A percentile compares a stretch with the other conserved stretches of the same genome.
Conservation (phyloP, 768 basidiomycete genomes). For the Pleurotus djamor region DNA sequence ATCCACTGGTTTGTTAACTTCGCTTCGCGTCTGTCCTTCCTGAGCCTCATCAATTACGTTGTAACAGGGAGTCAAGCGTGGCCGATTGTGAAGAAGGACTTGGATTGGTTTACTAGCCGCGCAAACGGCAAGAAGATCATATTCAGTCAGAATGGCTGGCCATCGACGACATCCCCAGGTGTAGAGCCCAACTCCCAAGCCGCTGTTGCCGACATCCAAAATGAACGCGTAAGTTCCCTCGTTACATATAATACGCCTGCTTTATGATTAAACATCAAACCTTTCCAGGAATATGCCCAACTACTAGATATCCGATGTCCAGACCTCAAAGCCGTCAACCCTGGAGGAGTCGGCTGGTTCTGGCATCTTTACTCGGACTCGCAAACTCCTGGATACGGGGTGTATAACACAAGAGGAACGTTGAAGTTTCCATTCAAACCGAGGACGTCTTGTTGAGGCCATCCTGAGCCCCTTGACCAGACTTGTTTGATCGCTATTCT, state of each 20-base stretch:
- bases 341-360: conserved; percentile 78
- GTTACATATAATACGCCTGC: too few species aligned
- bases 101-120: conserved; percentile 64
- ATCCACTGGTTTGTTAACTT: conserved; percentile 42
- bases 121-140: conserved; percentile 73
- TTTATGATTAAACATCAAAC: background rate
- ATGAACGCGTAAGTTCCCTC: conserved; percentile 47
- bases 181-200: conserved; percentile 64
- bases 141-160: conserved; percentile 80
- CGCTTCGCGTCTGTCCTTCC: background rate
- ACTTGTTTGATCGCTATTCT: background rate
- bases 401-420: conserved; percentile 46
- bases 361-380: conserved; percentile 74
- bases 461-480: background rate
- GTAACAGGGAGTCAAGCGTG: conserved; percentile 49
- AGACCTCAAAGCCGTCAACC: conserved; percentile 54
- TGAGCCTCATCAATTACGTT: background rate
- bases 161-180: conserved; percentile 54
- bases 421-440: conserved; percentile 65
- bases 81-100: conserved; percentile 56
- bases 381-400: conserved; percentile 68
- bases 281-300: conserved; percentile 52
- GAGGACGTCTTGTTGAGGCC: conserved; percentile 51
- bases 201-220: conserved; percentile 58
- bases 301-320: conserved; percentile 64